Percentiles rank a stretch among this genome's conserved stretches.
Evolutionary conservation across 2,329 filamentous ascomycete species (phyloP).

Genomic region (Coniosporium tulheliwenetii): DNA sequence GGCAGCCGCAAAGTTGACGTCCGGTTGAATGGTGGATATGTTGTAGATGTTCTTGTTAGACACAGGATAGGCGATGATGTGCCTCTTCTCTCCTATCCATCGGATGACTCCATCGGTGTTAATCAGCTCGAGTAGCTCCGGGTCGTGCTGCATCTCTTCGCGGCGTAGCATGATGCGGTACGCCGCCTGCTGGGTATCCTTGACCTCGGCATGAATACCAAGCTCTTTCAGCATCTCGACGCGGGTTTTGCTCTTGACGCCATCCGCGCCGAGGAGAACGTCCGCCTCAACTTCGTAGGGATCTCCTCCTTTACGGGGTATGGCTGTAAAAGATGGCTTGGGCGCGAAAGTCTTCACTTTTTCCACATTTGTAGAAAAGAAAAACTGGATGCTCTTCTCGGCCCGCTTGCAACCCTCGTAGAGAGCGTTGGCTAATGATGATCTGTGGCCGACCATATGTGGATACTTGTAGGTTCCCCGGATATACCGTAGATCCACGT

Average conservation of each 20-base stretch:
- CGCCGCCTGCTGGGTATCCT: constrained; percentile 60
- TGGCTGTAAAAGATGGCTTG: constrained; percentile 42
- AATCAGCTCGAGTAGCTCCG: constrained; percentile 51
- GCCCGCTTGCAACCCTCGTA: constrained; percentile 50
- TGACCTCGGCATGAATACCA: constrained; percentile 36
- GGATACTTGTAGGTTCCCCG: constrained; percentile 53
- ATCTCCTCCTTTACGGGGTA: constrained; percentile 37
- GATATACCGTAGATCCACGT: constrained; percentile 55
- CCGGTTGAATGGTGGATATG: constrained; percentile 45
- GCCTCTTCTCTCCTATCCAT: constrained; percentile 61
- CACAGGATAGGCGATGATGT: constrained; percentile 68
- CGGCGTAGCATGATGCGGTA: constrained; percentile 66
- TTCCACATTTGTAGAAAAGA: constrained; percentile 44
- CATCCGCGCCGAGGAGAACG: constrained; percentile 29
- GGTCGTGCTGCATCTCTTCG: constrained; percentile 48
- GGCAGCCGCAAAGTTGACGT: constrained; percentile 42
- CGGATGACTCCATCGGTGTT: constrained; percentile 52
- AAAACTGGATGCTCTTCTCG: constrained; percentile 49
- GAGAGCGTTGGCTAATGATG: constrained; percentile 52
- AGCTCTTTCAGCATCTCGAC: constrained; percentile 39
- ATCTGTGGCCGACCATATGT: constrained; percentile 67
- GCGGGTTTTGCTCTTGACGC: constrained; percentile 31
- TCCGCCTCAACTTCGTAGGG: constrained; percentile 36
- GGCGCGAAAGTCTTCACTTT: constrained; percentile 44
- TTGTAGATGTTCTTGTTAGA: constrained; percentile 53